Base-by-base conservation (phyloP, 345 rosid species). In the Nephelium lappaceum region DNA sequence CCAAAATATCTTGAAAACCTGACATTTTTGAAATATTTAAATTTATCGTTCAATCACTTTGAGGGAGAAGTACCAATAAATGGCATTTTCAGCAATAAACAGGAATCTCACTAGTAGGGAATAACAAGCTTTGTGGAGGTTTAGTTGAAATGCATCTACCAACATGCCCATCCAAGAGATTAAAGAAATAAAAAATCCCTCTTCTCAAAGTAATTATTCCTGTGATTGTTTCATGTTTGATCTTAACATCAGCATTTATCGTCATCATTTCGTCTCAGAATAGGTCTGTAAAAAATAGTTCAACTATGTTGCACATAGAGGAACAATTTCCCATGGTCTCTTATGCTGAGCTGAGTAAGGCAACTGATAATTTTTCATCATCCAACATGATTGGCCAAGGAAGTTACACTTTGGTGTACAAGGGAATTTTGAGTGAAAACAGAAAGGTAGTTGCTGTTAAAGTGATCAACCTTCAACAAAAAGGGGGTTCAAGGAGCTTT, bases 401-500 rank as follows among this genome's bases (percentile, higher is more conserved):
- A 18, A 77, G 83, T 38, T 74, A 25, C 16, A 78, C 80, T 36
- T 79, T 61, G 27, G 84, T 85, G 18, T 73, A 79, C 64, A 79
- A 77, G 51, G 85, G 85, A 79, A 45, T 19, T 62, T 76, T 86
- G 9, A 74, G 58, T 21, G 60, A 74, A 47, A 10, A 36, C 2
- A 41, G 69, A 67, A 67, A 0, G 14, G 19, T 27, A 8, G 69
- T 82, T 23, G 87, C 87, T 6, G 75, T 86, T 25, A 87, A 87
- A 73, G 88, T 88, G 55, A 6, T 90, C 31, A 83, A 90, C 38
- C 81, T 87, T 67, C 8, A 51, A 16, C 72, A 21, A 58, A 78
- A 21, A 74, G 88, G 87, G 76, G 93, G 86, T 31, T 72, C 43
- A 1, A 79, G 76, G 79, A 90, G 89, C 12, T 90, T 87, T 47